These are phyloP conservation scores for Candida takata DNA, from an alignment of 805 yeast genomes.

Conservation along the genomic window DNA sequence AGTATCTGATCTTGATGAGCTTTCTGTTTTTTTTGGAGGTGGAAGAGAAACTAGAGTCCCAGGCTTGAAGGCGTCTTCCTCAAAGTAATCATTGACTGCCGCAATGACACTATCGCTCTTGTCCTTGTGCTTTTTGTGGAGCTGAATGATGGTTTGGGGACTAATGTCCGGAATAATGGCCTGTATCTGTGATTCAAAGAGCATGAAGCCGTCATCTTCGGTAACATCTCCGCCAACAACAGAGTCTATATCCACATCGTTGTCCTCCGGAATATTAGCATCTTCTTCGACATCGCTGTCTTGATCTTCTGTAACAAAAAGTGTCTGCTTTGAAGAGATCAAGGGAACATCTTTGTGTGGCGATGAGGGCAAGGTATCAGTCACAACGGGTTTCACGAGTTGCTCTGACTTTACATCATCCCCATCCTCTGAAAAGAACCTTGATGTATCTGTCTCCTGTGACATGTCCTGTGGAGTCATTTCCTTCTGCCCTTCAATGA, in stretches of 20 bases:
- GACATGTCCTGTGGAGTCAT: neutral
- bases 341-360: neutral
- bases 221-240: constrained; percentile 2
- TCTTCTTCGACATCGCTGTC: constrained; percentile 12
- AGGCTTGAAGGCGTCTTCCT: constrained; percentile 10
- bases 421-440: neutral
- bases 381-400: neutral
- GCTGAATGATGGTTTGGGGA: constrained; percentile 11
- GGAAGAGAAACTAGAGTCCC: neutral
- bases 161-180: constrained; percentile 31
- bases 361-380: constrained; percentile 1
- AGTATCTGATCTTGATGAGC: neutral
- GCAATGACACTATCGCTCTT: constrained; percentile 25
- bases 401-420: neutral
- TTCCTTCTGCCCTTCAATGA: too few relatives aligned
- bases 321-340: neutral
- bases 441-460: neutral
- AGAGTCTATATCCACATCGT: neutral
- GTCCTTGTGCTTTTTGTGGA: constrained; percentile 25
- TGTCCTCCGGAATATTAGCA: neutral
- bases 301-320: constrained; percentile 13
- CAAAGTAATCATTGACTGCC: constrained; percentile 37
- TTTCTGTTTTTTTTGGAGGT: neutral
- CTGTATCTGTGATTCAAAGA: constrained; percentile 27
- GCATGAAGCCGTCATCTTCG: constrained; percentile 15